These are phyloP conservation scores for Neonectria magnoliae DNA, from an alignment of 2,329 filamentous ascomycete species.

Conservation along the genomic window DNA sequence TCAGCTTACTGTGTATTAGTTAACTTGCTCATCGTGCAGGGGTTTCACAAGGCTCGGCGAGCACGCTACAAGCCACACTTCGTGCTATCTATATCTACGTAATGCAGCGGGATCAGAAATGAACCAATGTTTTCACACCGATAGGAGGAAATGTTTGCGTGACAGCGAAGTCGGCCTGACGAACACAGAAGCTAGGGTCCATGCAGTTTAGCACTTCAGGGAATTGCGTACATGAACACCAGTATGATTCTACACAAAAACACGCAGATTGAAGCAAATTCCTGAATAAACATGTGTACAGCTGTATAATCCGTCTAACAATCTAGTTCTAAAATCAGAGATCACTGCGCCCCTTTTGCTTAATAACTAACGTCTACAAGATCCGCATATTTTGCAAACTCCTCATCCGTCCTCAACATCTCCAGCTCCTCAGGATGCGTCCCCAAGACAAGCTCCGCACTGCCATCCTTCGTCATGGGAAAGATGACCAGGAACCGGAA, in stretches of 20 bases:
- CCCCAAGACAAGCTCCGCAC: constrained; percentile 44
- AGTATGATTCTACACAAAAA: too few species aligned
- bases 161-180: too few species aligned
- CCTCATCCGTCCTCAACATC: constrained; percentile 39
- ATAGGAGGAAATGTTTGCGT: too few species aligned
- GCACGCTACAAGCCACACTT: too few species aligned
- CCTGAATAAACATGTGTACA: too few species aligned
- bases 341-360: background rate
- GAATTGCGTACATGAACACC: too few species aligned
- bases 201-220: too few species aligned
- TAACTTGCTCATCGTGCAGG: constrained; percentile 12
- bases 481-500: constrained; percentile 42
- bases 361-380: constrained; percentile 25
- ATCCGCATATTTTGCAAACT: constrained; percentile 41
- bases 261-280: too few species aligned
- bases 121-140: too few species aligned
- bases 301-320: background rate
- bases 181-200: too few species aligned
- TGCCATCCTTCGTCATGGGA: constrained; percentile 43
- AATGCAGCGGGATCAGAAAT: too few species aligned
- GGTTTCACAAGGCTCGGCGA: background rate
- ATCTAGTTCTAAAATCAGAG: background rate
- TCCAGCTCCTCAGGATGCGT: constrained; percentile 44
- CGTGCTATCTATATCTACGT: too few species aligned
- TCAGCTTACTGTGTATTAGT: background rate